Base-by-base conservation (phyloP, 139 green algal genomes). In the Chlamydomonas sphaeroides region DNA sequence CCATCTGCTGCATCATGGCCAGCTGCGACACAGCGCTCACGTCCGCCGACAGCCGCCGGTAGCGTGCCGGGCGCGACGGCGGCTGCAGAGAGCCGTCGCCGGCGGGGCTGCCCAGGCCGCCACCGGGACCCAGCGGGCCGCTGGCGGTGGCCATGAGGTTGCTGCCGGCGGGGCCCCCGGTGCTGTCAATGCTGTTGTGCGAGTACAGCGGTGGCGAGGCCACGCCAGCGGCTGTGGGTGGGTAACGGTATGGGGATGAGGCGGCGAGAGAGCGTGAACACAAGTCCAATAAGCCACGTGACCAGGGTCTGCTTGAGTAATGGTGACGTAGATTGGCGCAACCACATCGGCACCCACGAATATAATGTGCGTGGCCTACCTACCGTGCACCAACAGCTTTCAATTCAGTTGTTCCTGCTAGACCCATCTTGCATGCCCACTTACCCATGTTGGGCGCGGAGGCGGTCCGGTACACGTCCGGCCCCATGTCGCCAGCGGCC, bases 101-200 rank as follows among this genome's bases (percentile, higher is more conserved):
- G n/a, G n/a, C n/a, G n/a, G n/a, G n/a, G n/a, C n/a, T n/a, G 56
- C 36, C 38, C 56, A 32, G 36, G 23, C 28, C 56, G 11, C 42
- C 75, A n/a, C 36, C 20, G 30, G 36, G 2, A 15, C 36, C 72
- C 5, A 8, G 14, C 8, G 62, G 75, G 6, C 61, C 62, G 41
- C 75, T 82, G 42, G 42, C 32, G 3, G 45, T 25, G 23, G 61
- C 61, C 61, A 72, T 20, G 30, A 72, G 42, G 75, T 62, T 35
- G 63, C 32, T 72, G 62, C 20, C 23, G n/a, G n/a, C n/a, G n/a
- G n/a, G n/a, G 62, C 10, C 62, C 5, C 32, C 62, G 32, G 39
- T 39, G 59, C 75, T 82, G 59, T 82, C 75, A 11, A 68, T 39
- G 75, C 75, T 72, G 32, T 82, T 62, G 32, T 82, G 75, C n/a